phyloP scores from a whole-genome alignment of 1,284 basidiomycete genomes.

The Laetiporus sulphureus region DNA sequence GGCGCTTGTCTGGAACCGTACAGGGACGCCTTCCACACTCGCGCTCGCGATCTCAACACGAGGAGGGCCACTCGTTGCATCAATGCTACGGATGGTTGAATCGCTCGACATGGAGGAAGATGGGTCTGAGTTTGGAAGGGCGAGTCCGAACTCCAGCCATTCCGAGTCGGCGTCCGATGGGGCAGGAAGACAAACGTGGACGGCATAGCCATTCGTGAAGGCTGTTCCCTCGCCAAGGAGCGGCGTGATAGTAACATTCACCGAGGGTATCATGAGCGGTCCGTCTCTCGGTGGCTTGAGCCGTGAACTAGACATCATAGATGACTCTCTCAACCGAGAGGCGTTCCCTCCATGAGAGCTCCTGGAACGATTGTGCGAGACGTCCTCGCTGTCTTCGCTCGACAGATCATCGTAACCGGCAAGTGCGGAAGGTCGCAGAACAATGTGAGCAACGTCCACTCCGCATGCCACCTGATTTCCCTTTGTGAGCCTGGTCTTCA shows the following conservation, averaged over 20 bases:
- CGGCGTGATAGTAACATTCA: slow-evolving; percentile 46
- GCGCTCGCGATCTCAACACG: slow-evolving; percentile 50
- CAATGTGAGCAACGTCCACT: slow-evolving; percentile 51
- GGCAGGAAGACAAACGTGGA: slow-evolving; percentile 47
- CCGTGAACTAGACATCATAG: slow-evolving; percentile 17
- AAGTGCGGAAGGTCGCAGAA: slow-evolving; percentile 34
- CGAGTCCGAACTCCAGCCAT: slow-evolving; percentile 76
- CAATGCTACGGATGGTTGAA: not conserved
- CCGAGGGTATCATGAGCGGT: slow-evolving; percentile 55
- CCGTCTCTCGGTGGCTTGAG: slow-evolving; percentile 43
- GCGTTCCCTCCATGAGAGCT: slow-evolving; percentile 24
- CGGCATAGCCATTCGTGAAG: slow-evolving; percentile 46
- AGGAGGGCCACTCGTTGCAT: slow-evolving; percentile 23
- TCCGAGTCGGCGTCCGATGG: slow-evolving; percentile 51
- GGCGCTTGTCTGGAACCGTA: slow-evolving; percentile 46
- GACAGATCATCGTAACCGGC: slow-evolving; percentile 9
- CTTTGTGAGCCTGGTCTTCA: slow-evolving; percentile 53
- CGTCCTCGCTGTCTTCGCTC: slow-evolving; percentile 15
- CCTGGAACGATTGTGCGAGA: slow-evolving; percentile 27
- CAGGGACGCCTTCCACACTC: slow-evolving; percentile 58
- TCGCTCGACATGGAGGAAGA: slow-evolving; percentile 1
- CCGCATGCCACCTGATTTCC: slow-evolving; percentile 50
- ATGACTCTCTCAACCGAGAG: slow-evolving; percentile 19
- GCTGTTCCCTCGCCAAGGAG: slow-evolving; percentile 25
- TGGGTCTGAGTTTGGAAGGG: slow-evolving; percentile 26